A percentile compares a stretch with the other conserved stretches of the same genome.
phyloP scores from a whole-genome alignment of 2,329 filamentous ascomycete species.

The Furcasterigmium sp. region DNA sequence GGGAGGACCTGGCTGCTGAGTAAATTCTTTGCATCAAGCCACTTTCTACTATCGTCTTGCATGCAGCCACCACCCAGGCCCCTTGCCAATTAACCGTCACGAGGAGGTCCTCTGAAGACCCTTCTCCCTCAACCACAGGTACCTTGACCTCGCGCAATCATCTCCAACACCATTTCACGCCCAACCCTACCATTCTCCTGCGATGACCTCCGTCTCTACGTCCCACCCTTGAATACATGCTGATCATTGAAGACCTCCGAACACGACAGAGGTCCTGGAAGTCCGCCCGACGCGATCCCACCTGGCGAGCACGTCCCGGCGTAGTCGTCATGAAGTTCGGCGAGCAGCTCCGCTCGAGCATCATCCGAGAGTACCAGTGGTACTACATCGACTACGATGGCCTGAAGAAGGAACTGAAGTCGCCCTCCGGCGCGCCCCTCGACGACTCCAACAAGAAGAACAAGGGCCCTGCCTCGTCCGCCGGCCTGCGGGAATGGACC shows the following conservation, averaged over 20 bases:
- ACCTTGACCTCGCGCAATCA: no score
- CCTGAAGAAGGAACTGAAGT: conserved; percentile 82
- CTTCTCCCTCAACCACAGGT: no score
- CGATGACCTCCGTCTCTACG: no score
- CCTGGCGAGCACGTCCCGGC: conserved; percentile 39
- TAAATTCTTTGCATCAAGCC: no score
- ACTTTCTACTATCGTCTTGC: no score
- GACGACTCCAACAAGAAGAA: conserved; percentile 22
- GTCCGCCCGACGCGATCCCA: conserved; percentile 20
- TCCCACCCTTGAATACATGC: conserved; percentile 38
- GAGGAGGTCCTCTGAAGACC: no score
- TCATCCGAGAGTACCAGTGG: conserved; percentile 96
- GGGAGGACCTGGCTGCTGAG: no score
- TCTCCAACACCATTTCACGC: no score
- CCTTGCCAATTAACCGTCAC: no score
- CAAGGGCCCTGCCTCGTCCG: conserved; percentile 26
- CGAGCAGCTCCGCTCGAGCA: conserved; percentile 89
- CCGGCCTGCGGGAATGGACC: conserved; percentile 64
- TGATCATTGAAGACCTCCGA: conserved; percentile 48
- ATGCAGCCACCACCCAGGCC: no score
- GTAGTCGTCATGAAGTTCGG: conserved; percentile 77
- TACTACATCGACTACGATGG: conserved; percentile 98
- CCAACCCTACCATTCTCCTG: no score
- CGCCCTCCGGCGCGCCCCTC: conserved; percentile 46
- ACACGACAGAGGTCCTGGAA: conserved; percentile 36